phyloP scores from a whole-genome alignment of 1,284 basidiomycete species.

The Ceratobasidium sp. region DNA sequence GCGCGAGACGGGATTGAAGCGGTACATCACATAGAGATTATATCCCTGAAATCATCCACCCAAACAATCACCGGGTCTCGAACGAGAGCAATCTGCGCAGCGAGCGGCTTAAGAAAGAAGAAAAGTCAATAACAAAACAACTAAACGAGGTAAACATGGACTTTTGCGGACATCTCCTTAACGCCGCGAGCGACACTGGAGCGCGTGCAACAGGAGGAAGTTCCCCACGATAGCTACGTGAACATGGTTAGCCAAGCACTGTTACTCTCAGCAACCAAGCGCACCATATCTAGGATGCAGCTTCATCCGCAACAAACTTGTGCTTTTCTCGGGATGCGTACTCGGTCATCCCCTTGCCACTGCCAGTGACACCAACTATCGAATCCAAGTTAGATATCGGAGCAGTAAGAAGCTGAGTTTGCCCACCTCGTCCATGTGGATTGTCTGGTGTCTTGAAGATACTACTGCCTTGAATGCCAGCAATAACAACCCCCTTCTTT shows the following conservation, averaged over 20 bases:
- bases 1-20: constrained; percentile 1
- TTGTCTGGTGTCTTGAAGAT: constrained; percentile 98
- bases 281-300: constrained; percentile 45
- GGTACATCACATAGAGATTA: constrained; percentile 32
- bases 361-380: constrained; percentile 91
- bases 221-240: too few relatives aligned
- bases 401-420: constrained; percentile 43
- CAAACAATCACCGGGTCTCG: constrained; percentile 1
- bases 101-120: constrained; percentile 1
- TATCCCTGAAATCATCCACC: neutral
- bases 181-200: too few relatives aligned
- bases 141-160: too few relatives aligned
- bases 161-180: too few relatives aligned
- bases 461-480: constrained; percentile 84
- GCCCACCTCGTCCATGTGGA: constrained; percentile 80
- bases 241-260: too few relatives aligned
- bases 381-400: constrained; percentile 35
- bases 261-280: too few relatives aligned
- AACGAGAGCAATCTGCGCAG: neutral
- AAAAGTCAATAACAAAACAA: too few relatives aligned
- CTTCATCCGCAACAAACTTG: constrained; percentile 68
- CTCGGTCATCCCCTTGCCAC: constrained; percentile 91
- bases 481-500: constrained; percentile 92
- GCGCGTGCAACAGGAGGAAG: too few relatives aligned
- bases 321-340: constrained; percentile 77